Conservation (phyloP, 805 yeast species). For the Suhomyces xylopsoci region DNA sequence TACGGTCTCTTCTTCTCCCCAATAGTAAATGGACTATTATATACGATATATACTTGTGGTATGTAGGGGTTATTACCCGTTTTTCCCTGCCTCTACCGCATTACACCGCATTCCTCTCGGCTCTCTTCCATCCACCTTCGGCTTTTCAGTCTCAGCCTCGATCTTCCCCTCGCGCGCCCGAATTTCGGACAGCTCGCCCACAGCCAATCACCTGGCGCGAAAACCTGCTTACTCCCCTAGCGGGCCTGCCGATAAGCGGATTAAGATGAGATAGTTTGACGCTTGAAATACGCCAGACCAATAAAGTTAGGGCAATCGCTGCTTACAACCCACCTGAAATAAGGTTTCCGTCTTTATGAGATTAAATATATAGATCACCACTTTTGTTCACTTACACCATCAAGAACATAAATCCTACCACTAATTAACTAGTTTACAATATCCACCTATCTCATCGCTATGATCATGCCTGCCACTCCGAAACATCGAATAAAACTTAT, state of each 20-base stretch:
- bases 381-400: background rate
- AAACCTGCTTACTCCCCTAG: conserved; percentile 2
- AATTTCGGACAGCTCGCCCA: conserved; percentile 4
- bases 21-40: too few relatives aligned
- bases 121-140: background rate
- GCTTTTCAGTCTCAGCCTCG: background rate
- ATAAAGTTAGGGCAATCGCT: background rate
- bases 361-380: background rate
- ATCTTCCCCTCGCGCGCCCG: conserved; percentile 1
- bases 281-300: background rate
- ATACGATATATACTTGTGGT: too few relatives aligned
- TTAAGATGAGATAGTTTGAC: conserved; percentile 1
- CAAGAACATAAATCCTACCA: background rate
- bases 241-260: conserved; percentile 8
- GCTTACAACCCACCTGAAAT: background rate
- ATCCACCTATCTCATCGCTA: background rate
- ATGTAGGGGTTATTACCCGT: background rate
- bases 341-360: background rate
- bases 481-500: conserved; percentile 11
- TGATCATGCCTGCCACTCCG: conserved; percentile 12
- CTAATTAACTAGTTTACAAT: background rate
- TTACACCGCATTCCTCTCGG: too few relatives aligned
- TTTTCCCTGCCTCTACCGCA: background rate
- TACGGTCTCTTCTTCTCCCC: background rate
- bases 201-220: conserved; percentile 6